Evolutionary conservation across 2,329 filamentous ascomycete species (phyloP).

Genomic region (Penicillium sp.): DNA sequence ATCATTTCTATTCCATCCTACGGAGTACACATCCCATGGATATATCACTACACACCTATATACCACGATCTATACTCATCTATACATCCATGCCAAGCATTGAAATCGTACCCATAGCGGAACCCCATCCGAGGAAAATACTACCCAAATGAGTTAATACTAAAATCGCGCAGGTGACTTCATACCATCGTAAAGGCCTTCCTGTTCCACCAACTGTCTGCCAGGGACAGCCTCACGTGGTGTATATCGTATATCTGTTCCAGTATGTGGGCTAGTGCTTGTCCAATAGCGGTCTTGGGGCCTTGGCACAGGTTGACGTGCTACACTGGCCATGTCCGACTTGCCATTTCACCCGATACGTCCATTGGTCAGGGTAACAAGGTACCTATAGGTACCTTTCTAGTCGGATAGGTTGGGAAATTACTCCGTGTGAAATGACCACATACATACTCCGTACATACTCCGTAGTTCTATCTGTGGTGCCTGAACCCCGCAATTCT

Average conservation of each 20-base stretch:
- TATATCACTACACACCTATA: background rate
- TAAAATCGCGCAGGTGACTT: conserved; percentile 13
- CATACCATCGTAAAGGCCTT: background rate
- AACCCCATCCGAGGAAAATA: background rate
- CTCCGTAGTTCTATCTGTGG: background rate
- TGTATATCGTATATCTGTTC: background rate
- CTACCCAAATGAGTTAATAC: background rate
- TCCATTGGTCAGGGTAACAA: background rate
- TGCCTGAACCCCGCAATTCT: conserved; percentile 10
- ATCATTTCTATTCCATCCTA: background rate
- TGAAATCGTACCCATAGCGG: background rate
- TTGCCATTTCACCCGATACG: conserved; percentile 4
- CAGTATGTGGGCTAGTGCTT: background rate
- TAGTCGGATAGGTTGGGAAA: background rate
- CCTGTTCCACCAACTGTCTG: conserved; percentile 2
- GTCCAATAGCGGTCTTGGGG: background rate
- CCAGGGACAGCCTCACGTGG: conserved; percentile 12
- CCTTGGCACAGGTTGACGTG: conserved; percentile 1
- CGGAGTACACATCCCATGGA: too few species aligned
- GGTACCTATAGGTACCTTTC: background rate
- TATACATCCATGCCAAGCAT: conserved; percentile 8
- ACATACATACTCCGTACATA: too few species aligned
- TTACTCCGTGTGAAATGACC: background rate
- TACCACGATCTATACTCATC: background rate
- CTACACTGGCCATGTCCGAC: background rate